A percentile compares a stretch with the other conserved stretches of the same genome.
phyloP scores from a whole-genome alignment of 148 eudicot genomes.

The Gaultheria prostrata region DNA sequence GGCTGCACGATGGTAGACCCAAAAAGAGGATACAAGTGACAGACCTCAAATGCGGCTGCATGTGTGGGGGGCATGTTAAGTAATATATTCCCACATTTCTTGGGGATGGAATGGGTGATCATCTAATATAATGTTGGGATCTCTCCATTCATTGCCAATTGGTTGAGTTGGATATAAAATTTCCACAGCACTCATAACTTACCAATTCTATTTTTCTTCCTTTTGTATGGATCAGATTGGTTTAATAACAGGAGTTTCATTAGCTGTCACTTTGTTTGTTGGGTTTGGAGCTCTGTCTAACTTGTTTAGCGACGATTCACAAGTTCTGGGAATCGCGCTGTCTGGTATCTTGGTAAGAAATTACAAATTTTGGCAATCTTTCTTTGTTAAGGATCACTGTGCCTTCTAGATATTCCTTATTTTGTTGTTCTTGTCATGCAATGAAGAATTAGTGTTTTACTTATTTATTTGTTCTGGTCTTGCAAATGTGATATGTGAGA shows the following conservation, averaged over 20 bases:
- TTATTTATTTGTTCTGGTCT: neutral
- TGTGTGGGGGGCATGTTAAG: too few species aligned
- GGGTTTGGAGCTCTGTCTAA: constrained; percentile 55
- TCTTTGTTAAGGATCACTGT: constrained; percentile 8
- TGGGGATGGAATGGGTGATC: too few species aligned
- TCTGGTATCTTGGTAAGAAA: constrained; percentile 79
- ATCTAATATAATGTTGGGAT: too few species aligned
- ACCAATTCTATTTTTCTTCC: neutral
- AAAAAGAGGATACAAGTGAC: too few species aligned
- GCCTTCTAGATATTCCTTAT: neutral
- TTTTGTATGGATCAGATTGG: constrained; percentile 54
- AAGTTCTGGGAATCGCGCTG: constrained; percentile 61
- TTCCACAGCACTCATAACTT: neutral
- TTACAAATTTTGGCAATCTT: neutral
- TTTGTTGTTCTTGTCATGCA: neutral
- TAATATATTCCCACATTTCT: too few species aligned
- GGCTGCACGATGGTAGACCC: too few species aligned
- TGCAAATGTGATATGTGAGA: neutral
- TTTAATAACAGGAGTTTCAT: constrained; percentile 53
- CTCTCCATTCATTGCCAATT: too few species aligned
- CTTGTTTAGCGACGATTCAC: constrained; percentile 64
- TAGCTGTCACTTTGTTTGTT: constrained; percentile 62
- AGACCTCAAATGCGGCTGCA: too few species aligned
- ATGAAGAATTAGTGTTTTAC: neutral
- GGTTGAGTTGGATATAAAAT: too few species aligned